phyloP scores from a whole-genome alignment of 495 filamentous ascomycete genomes.

The Tetracladium marchalianum region DNA sequence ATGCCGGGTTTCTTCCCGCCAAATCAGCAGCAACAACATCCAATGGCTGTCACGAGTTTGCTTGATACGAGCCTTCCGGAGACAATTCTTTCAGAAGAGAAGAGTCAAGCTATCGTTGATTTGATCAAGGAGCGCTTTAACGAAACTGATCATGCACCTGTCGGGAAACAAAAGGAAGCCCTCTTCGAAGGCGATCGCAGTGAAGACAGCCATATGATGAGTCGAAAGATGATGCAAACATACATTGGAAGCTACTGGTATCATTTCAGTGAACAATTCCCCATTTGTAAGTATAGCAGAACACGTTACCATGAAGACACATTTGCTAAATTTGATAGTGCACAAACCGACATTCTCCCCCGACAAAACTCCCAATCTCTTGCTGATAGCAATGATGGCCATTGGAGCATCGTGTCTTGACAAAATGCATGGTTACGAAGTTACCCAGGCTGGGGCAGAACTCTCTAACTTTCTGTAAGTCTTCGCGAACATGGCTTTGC shows the following conservation, averaged over 20 bases:
- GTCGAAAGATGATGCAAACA: slow-evolving; percentile 86
- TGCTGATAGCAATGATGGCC: slow-evolving; percentile 88
- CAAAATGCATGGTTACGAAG: slow-evolving; percentile 60
- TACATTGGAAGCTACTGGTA: slow-evolving; percentile 93
- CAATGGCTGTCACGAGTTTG: slow-evolving; percentile 87
- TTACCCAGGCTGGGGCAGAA: slow-evolving; percentile 63
- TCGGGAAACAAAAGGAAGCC: slow-evolving; percentile 65
- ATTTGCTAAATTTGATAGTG: slow-evolving; percentile 25
- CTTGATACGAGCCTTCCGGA: slow-evolving; percentile 76
- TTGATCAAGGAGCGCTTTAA: slow-evolving; percentile 77
- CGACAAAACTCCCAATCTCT: slow-evolving; percentile 71
- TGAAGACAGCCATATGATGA: slow-evolving; percentile 65
- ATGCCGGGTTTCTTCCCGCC: slow-evolving; percentile 42
- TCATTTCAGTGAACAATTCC: slow-evolving; percentile 89
- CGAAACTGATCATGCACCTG: slow-evolving; percentile 65
- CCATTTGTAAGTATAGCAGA: slow-evolving; percentile 42
- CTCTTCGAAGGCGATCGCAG: slow-evolving; percentile 71
- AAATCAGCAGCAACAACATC: slow-evolving; percentile 45
- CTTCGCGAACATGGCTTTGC: slow-evolving; percentile 37
- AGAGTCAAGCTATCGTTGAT: slow-evolving; percentile 73
- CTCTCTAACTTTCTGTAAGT: slow-evolving; percentile 63
- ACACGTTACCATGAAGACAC: neutral
- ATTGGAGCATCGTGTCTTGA: slow-evolving; percentile 88
- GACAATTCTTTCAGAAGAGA: slow-evolving; percentile 76
- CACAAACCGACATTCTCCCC: slow-evolving; percentile 90